A percentile compares a stretch with the other conserved stretches of the same genome.
Evolutionary conservation across 768 basidiomycete species (phyloP).

Genomic region (Rhodotorula graminis): DNA sequence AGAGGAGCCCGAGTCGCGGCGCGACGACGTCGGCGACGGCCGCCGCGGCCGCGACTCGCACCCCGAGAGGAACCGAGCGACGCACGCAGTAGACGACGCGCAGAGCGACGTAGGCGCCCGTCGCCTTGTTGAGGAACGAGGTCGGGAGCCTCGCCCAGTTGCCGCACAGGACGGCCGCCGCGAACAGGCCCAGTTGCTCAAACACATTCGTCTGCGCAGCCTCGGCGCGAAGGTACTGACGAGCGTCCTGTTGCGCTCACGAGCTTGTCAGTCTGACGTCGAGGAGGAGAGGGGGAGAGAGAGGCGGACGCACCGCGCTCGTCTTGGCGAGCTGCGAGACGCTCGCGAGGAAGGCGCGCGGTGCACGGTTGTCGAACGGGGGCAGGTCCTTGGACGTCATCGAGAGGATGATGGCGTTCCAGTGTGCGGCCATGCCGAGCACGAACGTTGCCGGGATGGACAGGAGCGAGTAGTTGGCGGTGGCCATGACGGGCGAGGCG

Average conservation of each 20-base stretch:
- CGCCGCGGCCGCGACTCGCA: no score
- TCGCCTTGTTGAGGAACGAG: neutral
- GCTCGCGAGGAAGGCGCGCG: slow-evolving; percentile 11
- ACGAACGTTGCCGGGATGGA: slow-evolving; percentile 24
- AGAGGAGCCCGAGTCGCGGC: no score
- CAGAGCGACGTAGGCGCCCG: slow-evolving; percentile 1
- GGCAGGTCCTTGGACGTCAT: slow-evolving; percentile 19
- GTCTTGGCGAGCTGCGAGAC: slow-evolving; percentile 9
- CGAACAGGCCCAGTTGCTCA: slow-evolving; percentile 16
- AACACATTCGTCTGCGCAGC: slow-evolving; percentile 19
- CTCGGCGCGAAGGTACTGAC: slow-evolving; percentile 11
- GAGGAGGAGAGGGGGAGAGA: no score
- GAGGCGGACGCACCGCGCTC: neutral
- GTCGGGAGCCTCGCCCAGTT: slow-evolving; percentile 11
- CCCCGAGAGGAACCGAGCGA: neutral
- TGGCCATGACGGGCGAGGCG: neutral
- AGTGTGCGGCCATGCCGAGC: slow-evolving; percentile 5
- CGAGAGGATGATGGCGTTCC: slow-evolving; percentile 8
- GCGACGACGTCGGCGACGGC: no score
- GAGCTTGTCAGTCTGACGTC: neutral
- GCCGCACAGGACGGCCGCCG: slow-evolving; percentile 13
- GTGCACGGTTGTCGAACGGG: slow-evolving; percentile 23
- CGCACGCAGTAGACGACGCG: neutral
- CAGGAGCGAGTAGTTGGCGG: slow-evolving; percentile 31
- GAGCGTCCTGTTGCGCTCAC: slow-evolving; percentile 2